Percentiles rank a stretch among this genome's conserved stretches.
These are phyloP conservation scores for Pseudozyma tsukubaensis DNA, from an alignment of 1,284 basidiomycete species.

Conservation along the genomic window DNA sequence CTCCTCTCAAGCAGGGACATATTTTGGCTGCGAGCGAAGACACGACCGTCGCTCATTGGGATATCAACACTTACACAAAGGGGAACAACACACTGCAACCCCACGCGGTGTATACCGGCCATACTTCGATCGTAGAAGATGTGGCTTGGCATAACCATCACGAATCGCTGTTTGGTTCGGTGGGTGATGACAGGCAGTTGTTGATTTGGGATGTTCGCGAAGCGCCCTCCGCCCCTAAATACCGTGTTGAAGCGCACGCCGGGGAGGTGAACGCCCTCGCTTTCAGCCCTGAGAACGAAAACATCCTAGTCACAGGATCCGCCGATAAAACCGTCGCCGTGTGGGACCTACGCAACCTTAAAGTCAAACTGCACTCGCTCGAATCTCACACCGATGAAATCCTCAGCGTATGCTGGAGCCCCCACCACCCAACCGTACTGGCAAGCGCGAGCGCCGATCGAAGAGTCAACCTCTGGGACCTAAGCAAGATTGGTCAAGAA, in stretches of 20 bases:
- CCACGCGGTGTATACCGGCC: slow-evolving; percentile 81
- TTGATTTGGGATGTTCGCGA: slow-evolving; percentile 94
- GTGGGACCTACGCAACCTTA: slow-evolving; percentile 86
- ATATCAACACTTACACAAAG: slow-evolving; percentile 89
- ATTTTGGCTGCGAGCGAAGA: slow-evolving; percentile 94
- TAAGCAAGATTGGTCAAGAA: slow-evolving; percentile 90
- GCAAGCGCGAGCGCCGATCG: slow-evolving; percentile 83
- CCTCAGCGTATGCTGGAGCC: slow-evolving; percentile 92
- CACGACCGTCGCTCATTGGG: slow-evolving; percentile 96
- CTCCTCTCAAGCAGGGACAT: slow-evolving; percentile 81
- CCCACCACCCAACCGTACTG: slow-evolving; percentile 75
- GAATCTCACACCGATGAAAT: slow-evolving; percentile 95
- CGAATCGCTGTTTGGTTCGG: slow-evolving; percentile 90
- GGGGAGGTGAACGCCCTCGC: slow-evolving; percentile 91
- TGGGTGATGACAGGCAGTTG: slow-evolving; percentile 95
- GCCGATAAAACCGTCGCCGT: slow-evolving; percentile 92
- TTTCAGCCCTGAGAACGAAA: slow-evolving; percentile 85
- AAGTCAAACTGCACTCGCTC: slow-evolving; percentile 84
- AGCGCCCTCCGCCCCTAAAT: slow-evolving; percentile 74
- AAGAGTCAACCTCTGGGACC: slow-evolving; percentile 94
- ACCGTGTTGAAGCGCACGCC: slow-evolving; percentile 82
- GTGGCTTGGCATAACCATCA: slow-evolving; percentile 92
- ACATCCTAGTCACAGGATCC: slow-evolving; percentile 91
- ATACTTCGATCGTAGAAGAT: slow-evolving; percentile 77
- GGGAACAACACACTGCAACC: slow-evolving; percentile 82